These are phyloP conservation scores for Nicotiana rustica DNA, from an alignment of 305 asterid species.

Conservation along the genomic window DNA sequence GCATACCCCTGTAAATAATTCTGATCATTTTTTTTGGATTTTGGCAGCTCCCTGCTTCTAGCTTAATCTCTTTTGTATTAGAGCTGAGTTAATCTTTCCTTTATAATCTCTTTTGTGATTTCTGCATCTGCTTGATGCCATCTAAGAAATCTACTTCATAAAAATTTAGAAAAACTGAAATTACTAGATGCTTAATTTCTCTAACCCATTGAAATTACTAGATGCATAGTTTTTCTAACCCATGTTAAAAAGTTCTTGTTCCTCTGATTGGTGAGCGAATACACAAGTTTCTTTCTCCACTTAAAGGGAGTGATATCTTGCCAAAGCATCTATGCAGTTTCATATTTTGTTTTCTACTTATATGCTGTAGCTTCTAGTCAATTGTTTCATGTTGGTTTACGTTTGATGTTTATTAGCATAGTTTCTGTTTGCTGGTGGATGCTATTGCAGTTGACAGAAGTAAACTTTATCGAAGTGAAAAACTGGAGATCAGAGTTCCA, in stretches of 20 bases:
- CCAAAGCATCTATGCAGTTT: not conserved
- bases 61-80: constrained; percentile 26
- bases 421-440: constrained; percentile 30
- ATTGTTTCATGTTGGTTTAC: constrained; percentile 26
- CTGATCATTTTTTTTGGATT: too few relatives aligned
- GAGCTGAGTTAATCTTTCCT: constrained; percentile 5
- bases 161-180: not conserved
- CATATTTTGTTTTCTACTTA: not conserved
- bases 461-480: not conserved
- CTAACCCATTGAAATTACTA: not conserved
- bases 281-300: constrained; percentile 5
- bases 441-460: constrained; percentile 31
- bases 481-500: constrained; percentile 32
- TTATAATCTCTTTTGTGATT: not conserved
- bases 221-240: not conserved
- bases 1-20: too few relatives aligned
- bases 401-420: too few relatives aligned
- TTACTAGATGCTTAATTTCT: not conserved
- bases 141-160: not conserved
- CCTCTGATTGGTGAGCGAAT: not conserved
- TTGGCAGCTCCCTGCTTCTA: not conserved
- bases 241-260: not conserved
- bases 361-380: not conserved
- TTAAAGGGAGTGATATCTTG: constrained; percentile 24
- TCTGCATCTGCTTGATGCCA: not conserved